Evolutionary conservation across 2,329 filamentous ascomycete genomes (phyloP).

Genomic region (Apiospora kogelbergensis): DNA sequence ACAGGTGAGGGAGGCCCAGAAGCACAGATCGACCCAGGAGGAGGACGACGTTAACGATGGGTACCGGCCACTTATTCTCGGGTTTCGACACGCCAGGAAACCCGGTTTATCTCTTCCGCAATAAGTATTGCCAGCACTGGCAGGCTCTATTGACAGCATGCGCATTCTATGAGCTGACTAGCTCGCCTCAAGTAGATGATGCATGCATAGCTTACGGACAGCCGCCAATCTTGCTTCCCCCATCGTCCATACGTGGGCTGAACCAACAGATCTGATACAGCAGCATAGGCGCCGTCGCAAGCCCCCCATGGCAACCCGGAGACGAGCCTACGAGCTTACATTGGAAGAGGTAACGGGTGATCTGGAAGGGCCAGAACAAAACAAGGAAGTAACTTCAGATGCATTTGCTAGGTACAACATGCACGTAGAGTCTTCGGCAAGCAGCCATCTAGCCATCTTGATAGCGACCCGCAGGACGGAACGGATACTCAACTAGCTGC

Average conservation of each 20-base stretch:
- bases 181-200: conserved; percentile 10
- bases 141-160: background rate
- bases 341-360: background rate
- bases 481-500: background rate
- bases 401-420: conserved; percentile 4
- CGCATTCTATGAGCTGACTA: conserved; percentile 2
- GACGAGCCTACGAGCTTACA: background rate
- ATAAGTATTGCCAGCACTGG: background rate
- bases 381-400: background rate
- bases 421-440: background rate
- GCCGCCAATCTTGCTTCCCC: conserved; percentile 3
- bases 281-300: conserved; percentile 5
- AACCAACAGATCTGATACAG: background rate
- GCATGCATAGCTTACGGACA: background rate
- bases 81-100: conserved; percentile 1
- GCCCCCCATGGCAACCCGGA: background rate
- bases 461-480: background rate
- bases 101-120: background rate
- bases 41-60: background rate
- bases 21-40: background rate
- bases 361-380: background rate
- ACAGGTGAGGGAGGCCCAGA: background rate
- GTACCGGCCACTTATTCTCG: conserved; percentile 2
- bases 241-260: conserved; percentile 3
- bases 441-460: background rate